Evolutionary conservation across 1,284 basidiomycete species (phyloP), one percentile per base, ranked within the genome.

Genomic region (Trametes pubescens): DNA sequence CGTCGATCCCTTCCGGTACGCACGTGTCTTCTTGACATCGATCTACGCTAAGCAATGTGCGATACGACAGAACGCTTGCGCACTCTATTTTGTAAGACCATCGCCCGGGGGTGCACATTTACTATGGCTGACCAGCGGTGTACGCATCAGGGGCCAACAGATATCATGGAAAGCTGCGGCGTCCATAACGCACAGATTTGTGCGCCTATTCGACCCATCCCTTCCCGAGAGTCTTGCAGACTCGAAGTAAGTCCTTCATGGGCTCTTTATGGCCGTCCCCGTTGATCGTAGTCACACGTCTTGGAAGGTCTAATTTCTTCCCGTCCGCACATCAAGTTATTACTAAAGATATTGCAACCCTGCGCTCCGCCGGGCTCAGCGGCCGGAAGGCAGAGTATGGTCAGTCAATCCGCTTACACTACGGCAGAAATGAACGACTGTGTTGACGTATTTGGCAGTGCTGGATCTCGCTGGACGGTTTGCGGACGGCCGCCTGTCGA

Each of bases 121-220:
- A 8, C 37, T 38, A 16, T 6, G n/a, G 22, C 34, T 48, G n/a
- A 35, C 34, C 22, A 14, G 1, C 10, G 22, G 11, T 24, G 55
- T 16, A 48, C 44, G 53, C 8, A 1, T 1, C 48, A 90, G 89
- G 57, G 92, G 90, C 0, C 94, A 96, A 77, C 95, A 98, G 77
- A 95, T 98, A 46, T 94, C 92, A 0, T 96, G 93, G 93, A 78
- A 92, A 35, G 95, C 95, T 4, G 96, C 96, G 0, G 83, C 91
- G 43, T 89, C 93, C 5, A 95, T 98, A 58, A 87, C 84, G n/a
- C 90, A 94, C 76, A 89, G 85, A 62, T 98, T 98, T 75, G 82
- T 88, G 47, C 83, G 91, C 44, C 77, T 94, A 18, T 96, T 88
- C 74, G 87, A 93, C 67, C 86, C 87, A 29, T 81, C 85, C 22